Evolutionary conservation across 1,284 basidiomycete species (phyloP).

Genomic region (Rhodotorula sp.): DNA sequence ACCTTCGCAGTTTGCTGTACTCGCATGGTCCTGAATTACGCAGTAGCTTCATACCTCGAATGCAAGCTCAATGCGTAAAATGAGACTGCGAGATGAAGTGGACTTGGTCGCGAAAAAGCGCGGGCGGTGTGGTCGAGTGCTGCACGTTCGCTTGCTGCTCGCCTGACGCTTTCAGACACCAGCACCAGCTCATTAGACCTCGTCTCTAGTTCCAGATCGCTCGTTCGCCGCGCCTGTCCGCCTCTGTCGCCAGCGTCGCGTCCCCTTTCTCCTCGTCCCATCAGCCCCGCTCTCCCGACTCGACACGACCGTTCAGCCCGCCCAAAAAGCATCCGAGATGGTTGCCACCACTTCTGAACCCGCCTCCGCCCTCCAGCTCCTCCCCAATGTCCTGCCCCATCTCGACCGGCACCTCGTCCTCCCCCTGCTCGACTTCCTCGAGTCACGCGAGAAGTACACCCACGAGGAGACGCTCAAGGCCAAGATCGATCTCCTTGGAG

Average conservation of each 20-base stretch:
- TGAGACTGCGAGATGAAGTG: no score
- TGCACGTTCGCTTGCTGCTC: not conserved
- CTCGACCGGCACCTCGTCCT: conserved; percentile 92
- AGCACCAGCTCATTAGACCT: not conserved
- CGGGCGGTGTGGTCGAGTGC: no score
- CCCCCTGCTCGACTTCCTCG: conserved; percentile 83
- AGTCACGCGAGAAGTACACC: conserved; percentile 68
- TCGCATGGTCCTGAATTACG: no score
- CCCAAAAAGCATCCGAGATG: conserved; percentile 49
- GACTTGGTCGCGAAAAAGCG: no score
- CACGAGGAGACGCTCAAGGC: conserved; percentile 73
- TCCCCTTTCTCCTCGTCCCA: not conserved
- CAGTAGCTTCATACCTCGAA: no score
- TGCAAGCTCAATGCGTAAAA: no score
- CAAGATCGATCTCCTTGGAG: conserved; percentile 84
- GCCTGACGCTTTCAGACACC: not conserved
- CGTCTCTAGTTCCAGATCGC: not conserved
- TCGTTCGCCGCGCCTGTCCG: not conserved
- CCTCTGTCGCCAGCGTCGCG: no score
- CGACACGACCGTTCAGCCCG: conserved; percentile 50
- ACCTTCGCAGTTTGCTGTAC: no score
- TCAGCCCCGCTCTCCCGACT: not conserved
- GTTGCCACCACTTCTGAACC: conserved; percentile 1
- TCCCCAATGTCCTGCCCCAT: conserved; percentile 47
- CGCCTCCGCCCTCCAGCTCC: not conserved